phyloP scores from a whole-genome alignment of 345 rosid genomes.

The Anacardium occidentale region DNA sequence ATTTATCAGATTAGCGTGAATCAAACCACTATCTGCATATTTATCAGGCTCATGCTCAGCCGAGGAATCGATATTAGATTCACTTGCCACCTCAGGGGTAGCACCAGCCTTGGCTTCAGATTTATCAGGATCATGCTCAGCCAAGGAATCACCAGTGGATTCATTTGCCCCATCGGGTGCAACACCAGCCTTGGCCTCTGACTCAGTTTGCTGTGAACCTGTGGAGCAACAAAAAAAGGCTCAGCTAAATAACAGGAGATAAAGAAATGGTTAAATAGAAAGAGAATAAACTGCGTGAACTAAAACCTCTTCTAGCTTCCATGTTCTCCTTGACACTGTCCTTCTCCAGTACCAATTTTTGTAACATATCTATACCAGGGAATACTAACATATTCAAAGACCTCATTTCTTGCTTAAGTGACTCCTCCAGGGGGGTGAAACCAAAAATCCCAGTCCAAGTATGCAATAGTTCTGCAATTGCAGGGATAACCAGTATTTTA shows the following conservation, averaged over 20 bases:
- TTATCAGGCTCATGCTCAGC: constrained; percentile 28
- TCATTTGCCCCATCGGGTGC: constrained; percentile 28
- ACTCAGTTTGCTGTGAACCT: constrained; percentile 26
- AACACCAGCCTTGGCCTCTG: constrained; percentile 9
- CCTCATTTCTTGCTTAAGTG: constrained; percentile 50
- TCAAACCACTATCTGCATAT: constrained; percentile 26
- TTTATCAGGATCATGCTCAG: constrained; percentile 28
- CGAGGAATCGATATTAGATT: constrained; percentile 36
- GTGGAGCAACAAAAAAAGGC: not conserved
- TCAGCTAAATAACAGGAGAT: constrained; percentile 1
- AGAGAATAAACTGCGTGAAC: not conserved
- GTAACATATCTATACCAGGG: constrained; percentile 82
- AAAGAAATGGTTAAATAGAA: constrained; percentile 1
- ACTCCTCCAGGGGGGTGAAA: constrained; percentile 51
- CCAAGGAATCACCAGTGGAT: constrained; percentile 34
- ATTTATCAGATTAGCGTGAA: constrained; percentile 18
- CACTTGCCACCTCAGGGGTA: constrained; percentile 26
- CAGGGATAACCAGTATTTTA: constrained; percentile 75
- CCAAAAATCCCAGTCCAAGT: constrained; percentile 80
- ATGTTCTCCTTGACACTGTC: constrained; percentile 30
- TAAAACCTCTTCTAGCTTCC: constrained; percentile 33
- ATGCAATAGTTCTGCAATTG: constrained; percentile 66
- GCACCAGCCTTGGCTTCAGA: not conserved
- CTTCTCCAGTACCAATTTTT: constrained; percentile 48
- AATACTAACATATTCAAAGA: constrained; percentile 74